A percentile compares a stretch with the other conserved stretches of the same genome.
These are phyloP conservation scores for Neospermospora avenae DNA, from an alignment of 2,329 filamentous ascomycete species.

Conservation along the genomic window DNA sequence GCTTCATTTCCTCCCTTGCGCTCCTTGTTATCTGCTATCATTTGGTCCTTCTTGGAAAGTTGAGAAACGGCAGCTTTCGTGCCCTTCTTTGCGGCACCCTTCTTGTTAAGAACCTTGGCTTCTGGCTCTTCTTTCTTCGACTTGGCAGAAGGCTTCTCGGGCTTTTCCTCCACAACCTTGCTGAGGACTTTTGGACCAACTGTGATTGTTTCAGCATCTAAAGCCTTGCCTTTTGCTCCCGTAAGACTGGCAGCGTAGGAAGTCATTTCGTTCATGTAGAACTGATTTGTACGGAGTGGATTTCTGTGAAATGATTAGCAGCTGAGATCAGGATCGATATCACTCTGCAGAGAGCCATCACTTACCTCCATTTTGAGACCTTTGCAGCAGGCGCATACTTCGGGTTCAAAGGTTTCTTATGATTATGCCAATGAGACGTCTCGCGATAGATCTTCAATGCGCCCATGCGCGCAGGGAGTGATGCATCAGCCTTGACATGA, in stretches of 20 bases:
- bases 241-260: conserved; percentile 69
- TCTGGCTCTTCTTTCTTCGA: conserved; percentile 28
- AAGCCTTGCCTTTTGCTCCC: conserved; percentile 56
- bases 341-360: background rate
- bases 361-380: conserved; percentile 35
- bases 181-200: conserved; percentile 36
- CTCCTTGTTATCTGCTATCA: conserved; percentile 33
- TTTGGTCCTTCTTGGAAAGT: conserved; percentile 37
- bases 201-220: conserved; percentile 63
- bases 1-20: conserved; percentile 31
- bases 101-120: conserved; percentile 10
- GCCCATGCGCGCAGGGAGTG: conserved; percentile 25
- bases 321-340: background rate
- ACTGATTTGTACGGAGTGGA: conserved; percentile 47
- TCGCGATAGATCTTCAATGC: conserved; percentile 44
- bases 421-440: conserved; percentile 60
- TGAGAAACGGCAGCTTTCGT: conserved; percentile 40
- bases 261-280: conserved; percentile 64
- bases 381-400: conserved; percentile 43
- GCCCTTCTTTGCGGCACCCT: conserved; percentile 29
- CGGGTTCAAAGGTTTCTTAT: conserved; percentile 47
- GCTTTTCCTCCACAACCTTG: conserved; percentile 30
- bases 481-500: conserved; percentile 36
- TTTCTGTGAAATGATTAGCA: conserved; percentile 26
- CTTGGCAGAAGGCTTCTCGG: conserved; percentile 20